Conservation (phyloP, 495 filamentous ascomycete species). For the Articulospora tetracladia region DNA sequence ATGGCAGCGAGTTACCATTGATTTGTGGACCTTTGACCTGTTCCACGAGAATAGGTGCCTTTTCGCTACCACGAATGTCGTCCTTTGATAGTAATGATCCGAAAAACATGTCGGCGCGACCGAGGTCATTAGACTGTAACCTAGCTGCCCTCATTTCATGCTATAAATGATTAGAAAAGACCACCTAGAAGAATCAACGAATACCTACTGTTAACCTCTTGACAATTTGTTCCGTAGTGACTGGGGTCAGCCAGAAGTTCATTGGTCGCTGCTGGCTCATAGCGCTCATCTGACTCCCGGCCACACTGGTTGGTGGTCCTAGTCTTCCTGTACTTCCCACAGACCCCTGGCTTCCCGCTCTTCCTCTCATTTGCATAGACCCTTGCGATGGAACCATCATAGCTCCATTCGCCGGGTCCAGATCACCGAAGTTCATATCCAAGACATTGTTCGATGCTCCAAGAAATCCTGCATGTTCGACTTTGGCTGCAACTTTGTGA, state of each 20-base stretch:
- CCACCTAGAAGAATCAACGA: background rate
- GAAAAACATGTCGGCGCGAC: slow-evolving; percentile 77
- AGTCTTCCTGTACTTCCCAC: slow-evolving; percentile 55
- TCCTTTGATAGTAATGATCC: slow-evolving; percentile 69
- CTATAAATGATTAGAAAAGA: slow-evolving; percentile 39
- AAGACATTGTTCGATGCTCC: slow-evolving; percentile 65
- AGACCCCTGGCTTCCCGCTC: slow-evolving; percentile 69
- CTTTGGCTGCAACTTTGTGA: slow-evolving; percentile 94
- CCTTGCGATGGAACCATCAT: slow-evolving; percentile 56
- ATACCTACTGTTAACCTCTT: slow-evolving; percentile 82
- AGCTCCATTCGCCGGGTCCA: slow-evolving; percentile 69
- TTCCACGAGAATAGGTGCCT: slow-evolving; percentile 35
- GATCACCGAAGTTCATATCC: slow-evolving; percentile 85
- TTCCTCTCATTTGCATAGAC: slow-evolving; percentile 53
- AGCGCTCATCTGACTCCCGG: slow-evolving; percentile 51
- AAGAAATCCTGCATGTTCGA: slow-evolving; percentile 85
- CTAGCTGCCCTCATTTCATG: slow-evolving; percentile 82
- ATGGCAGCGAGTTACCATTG: slow-evolving; percentile 37
- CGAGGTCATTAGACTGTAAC: slow-evolving; percentile 80
- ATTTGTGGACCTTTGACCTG: slow-evolving; percentile 33
- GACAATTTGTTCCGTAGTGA: slow-evolving; percentile 91
- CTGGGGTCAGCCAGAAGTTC: slow-evolving; percentile 80
- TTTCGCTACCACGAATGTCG: slow-evolving; percentile 59
- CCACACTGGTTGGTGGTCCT: slow-evolving; percentile 33
- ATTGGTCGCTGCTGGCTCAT: slow-evolving; percentile 61